phyloP scores from a whole-genome alignment of 2,329 filamentous ascomycete species.

The Claviceps fusiformis region DNA sequence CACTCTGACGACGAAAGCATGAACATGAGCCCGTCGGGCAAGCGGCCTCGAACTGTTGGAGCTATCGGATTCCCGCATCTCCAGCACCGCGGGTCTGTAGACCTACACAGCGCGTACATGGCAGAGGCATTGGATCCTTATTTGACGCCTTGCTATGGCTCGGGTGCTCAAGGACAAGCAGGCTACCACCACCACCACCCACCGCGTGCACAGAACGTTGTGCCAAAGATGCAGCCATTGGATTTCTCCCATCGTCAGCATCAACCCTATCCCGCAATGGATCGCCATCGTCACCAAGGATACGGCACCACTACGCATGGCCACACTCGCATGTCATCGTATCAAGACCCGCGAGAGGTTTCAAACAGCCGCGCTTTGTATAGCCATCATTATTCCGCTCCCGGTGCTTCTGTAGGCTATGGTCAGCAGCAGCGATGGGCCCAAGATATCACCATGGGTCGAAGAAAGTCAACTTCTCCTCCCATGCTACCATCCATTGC shows the following conservation, averaged over 20 bases:
- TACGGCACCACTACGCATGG: neutral
- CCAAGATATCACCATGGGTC: neutral
- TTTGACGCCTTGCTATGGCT: slow-evolving; percentile 4
- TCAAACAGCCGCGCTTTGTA: neutral
- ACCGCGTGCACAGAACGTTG: slow-evolving; percentile 10
- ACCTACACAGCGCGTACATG: neutral
- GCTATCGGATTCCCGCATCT: slow-evolving; percentile 1
- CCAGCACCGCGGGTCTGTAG: neutral
- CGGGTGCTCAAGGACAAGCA: neutral
- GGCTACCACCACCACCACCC: neutral
- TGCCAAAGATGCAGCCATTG: slow-evolving; percentile 12
- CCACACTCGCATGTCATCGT: slow-evolving; percentile 2
- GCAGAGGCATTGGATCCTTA: slow-evolving; percentile 2
- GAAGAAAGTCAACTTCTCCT: slow-evolving; percentile 3
- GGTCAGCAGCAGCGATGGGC: slow-evolving; percentile 1
- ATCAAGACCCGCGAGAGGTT: neutral
- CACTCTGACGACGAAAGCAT: slow-evolving; percentile 5
- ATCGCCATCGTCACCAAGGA: neutral
- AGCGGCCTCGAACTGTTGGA: slow-evolving; percentile 11
- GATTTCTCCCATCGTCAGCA: slow-evolving; percentile 8
- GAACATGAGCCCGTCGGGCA: slow-evolving; percentile 10
- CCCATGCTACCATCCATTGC: slow-evolving; percentile 14
- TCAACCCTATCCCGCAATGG: neutral
- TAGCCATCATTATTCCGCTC: neutral
- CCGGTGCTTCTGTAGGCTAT: neutral